Evolutionary conservation across 192 early-diverging fungal genomes (phyloP).

Genomic region (Oehlia diaphana): DNA sequence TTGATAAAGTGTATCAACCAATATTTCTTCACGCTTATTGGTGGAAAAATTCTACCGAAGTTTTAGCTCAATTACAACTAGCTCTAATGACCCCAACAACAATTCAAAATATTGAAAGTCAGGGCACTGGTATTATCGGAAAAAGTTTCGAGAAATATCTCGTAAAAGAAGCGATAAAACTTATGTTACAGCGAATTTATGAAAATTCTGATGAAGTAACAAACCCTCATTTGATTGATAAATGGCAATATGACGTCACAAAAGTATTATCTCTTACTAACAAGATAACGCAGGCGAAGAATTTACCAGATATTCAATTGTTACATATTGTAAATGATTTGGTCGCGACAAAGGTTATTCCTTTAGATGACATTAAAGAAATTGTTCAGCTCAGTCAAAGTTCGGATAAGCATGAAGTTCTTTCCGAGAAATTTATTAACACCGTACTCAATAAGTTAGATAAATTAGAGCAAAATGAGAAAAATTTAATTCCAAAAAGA

Average conservation of each 20-base stretch:
- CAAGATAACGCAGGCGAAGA: neutral
- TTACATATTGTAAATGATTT: constrained; percentile 23
- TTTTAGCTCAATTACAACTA: constrained; percentile 28
- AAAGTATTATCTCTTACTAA: constrained; percentile 8
- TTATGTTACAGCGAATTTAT: neutral
- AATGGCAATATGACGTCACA: constrained; percentile 3
- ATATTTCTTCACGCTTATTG: constrained; percentile 15
- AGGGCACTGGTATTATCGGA: neutral
- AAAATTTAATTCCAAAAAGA: constrained; percentile 2
- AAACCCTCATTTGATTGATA: neutral
- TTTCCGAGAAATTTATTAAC: constrained; percentile 12
- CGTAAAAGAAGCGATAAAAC: neutral
- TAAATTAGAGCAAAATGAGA: neutral
- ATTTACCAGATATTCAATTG: neutral
- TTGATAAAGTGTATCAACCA: constrained; percentile 16
- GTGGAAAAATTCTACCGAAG: constrained; percentile 20
- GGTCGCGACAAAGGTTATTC: constrained; percentile 1
- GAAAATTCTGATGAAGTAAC: neutral
- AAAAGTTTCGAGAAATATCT: neutral
- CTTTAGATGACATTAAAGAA: neutral
- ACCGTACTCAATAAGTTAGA: neutral
- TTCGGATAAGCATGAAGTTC: neutral
- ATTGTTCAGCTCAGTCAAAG: neutral
- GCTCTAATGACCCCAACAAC: neutral
- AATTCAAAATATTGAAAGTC: neutral